Evolutionary conservation across 768 basidiomycete species (phyloP), one percentile per base, ranked within the genome.

Genomic region (Leucosporidium scottii): DNA sequence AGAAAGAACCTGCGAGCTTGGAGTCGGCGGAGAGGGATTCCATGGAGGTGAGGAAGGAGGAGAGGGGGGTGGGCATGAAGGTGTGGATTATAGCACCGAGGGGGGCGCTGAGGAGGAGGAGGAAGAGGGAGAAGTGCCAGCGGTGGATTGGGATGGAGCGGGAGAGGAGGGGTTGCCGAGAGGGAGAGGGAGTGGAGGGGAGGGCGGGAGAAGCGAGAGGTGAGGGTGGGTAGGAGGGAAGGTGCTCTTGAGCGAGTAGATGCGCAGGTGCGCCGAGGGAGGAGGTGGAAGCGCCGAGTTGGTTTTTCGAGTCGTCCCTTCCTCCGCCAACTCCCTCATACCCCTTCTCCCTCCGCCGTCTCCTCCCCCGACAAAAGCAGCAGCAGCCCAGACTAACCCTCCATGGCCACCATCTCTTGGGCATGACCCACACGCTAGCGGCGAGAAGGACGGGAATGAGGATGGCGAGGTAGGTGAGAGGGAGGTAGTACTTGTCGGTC

Each of bases 401-500:
- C 59, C 66, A 61, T 0, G 71, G 70, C 59, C 67, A 71, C 73
- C 71, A 74, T 4, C 69, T 1, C 31, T 47, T 44, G 28, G 73
- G 71, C 31, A 67, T 25, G 28, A 54, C 48, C 59, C 62, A 67
- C 20, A 74, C 56, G 5, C 49, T 8, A 9, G 61, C 39, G 0
- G 69, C 71, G 9, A 75, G 31, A 0, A 73, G 30, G 0, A 63
- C 69, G 10, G 74, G 74, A 12, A 69, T 27, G 27, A 67, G 30
- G 23, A 72, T 49, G 47, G 61, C 48, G n/a, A 69, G 64, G 53
- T 70, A 72, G 9, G 56, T 59, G 53, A 64, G 69, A 8, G 65
- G 54, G 23, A 31, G 58, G 68, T 65, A 74, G 55, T 68, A 66
- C 30, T 61, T 50, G 54, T 69, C 58, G 39, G 73, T 74, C 73